Evolutionary conservation across 2,329 filamentous ascomycete species (phyloP), one percentile per base, ranked within the genome.

Genomic region (Fonsecaea pugnacius): DNA sequence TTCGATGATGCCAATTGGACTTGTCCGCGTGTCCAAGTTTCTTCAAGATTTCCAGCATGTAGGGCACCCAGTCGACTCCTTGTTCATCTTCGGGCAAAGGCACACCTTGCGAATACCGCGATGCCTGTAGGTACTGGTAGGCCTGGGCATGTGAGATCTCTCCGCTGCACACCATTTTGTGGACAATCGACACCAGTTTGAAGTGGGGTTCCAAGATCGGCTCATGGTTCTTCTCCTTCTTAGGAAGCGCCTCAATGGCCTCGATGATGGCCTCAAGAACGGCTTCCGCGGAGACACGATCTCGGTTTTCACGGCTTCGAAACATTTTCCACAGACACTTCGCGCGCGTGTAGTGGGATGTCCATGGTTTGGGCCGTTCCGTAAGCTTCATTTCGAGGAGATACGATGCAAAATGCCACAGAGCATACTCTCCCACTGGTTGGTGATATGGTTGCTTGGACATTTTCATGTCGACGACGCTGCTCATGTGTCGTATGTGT

Each of bases 1-100:
- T 92, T 21, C 93, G 89, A 75, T 97, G 93, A 73, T 97, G 93
- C 93, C 93, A 97, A 72, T 95, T 94, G 0, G 91, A 90, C 79
- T 96, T 96, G 77, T 97, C 93, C 66, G 92, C 92, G 38, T 78
- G 78, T 60, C 85, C 83, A 59, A 89, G 76, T 35, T 80, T 80
- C 70, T 84, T 85, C 55, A 89, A 75, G 0, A 88, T 75, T 7
- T 77, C 86, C 14, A 89, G 75, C 50, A 89, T 85, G 70, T 91
- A 91, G 1, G 79, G 72, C 54, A 86, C 84, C 79, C 85, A 88
- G 8, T 82, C 77, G 74, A 81, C 56, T 74, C 83, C 73, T 75
- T 83, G 71, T 74, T 82, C 58, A 75, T 83, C 73, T 75, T 83
- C 71, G 71, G 84, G 75, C 57, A 78, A 70, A 64, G 76, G 74